Conservation (phyloP, 2,329 filamentous ascomycete genomes). For the Pseudogymnoascus destructans region DNA sequence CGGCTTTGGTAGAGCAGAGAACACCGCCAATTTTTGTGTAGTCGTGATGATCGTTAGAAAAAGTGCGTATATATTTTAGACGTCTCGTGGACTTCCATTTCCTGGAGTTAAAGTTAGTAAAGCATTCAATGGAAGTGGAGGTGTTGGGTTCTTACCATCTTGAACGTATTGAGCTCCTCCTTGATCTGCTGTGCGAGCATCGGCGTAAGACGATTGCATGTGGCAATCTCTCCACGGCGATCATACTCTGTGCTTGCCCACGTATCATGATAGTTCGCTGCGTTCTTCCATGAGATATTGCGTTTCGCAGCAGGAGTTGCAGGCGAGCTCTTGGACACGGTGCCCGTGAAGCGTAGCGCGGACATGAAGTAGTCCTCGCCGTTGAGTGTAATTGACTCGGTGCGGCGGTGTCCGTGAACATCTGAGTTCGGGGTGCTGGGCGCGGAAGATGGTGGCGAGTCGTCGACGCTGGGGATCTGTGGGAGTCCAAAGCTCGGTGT, state of each 20-base stretch:
- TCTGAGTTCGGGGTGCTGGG: slow-evolving; percentile 83
- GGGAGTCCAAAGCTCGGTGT: slow-evolving; percentile 43
- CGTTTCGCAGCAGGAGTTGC: slow-evolving; percentile 62
- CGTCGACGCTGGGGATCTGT: slow-evolving; percentile 49
- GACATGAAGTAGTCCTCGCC: slow-evolving; percentile 82
- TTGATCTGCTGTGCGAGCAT: slow-evolving; percentile 98
- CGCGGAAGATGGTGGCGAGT: slow-evolving; percentile 73
- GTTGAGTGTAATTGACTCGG: slow-evolving; percentile 57
- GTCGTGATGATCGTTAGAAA: slow-evolving; percentile 45
- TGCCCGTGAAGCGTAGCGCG: slow-evolving; percentile 56
- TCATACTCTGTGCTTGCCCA: slow-evolving; percentile 96
- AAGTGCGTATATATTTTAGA: slow-evolving; percentile 99
- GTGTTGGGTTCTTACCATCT: slow-evolving; percentile 59
- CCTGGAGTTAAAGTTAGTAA: slow-evolving; percentile 45
- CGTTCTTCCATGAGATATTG: slow-evolving; percentile 69
- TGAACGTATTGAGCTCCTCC: slow-evolving; percentile 97
- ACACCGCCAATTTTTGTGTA: slow-evolving; percentile 6
- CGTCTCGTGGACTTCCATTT: slow-evolving; percentile 99
- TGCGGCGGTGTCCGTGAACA: slow-evolving; percentile 49
- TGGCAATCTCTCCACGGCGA: slow-evolving; percentile 87
- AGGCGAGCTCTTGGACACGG: slow-evolving; percentile 62
- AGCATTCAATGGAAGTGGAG: slow-evolving; percentile 11
- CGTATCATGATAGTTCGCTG: slow-evolving; percentile 90
- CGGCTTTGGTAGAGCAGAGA: slow-evolving; percentile 3
- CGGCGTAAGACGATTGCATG: slow-evolving; percentile 92